phyloP scores from a whole-genome alignment of 2,329 filamentous ascomycete species.

The Trichophyton rubrum region DNA sequence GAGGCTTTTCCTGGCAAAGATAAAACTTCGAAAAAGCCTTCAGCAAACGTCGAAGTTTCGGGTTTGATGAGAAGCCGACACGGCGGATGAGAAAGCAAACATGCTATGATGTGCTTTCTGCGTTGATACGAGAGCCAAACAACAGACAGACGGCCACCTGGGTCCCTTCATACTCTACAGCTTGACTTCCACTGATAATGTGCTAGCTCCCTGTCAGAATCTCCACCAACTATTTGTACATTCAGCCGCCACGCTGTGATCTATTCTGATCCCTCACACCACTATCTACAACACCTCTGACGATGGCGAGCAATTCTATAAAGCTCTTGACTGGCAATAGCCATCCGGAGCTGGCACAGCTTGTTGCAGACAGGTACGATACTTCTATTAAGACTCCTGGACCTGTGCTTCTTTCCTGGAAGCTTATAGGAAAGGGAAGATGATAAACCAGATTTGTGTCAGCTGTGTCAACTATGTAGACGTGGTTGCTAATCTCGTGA shows the following conservation, averaged over 20 bases:
- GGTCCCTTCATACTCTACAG: neutral
- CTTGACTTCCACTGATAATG: neutral
- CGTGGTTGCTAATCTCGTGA: conserved; percentile 9
- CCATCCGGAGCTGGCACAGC: conserved; percentile 57
- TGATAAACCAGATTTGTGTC: neutral
- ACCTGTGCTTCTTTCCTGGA: neutral
- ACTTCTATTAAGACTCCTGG: neutral
- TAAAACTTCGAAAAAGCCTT: conserved; percentile 1
- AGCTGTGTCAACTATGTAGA: neutral
- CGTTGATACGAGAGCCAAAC: neutral
- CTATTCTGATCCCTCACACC: neutral
- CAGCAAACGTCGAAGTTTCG: neutral
- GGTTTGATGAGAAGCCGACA: neutral
- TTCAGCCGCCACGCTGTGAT: neutral
- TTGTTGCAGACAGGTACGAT: conserved; percentile 53
- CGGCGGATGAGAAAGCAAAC: neutral
- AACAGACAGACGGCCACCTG: neutral
- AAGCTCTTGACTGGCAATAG: conserved; percentile 65
- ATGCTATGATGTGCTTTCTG: neutral
- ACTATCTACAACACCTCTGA: neutral
- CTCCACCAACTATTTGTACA: neutral
- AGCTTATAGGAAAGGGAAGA: neutral
- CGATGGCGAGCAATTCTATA: conserved; percentile 62
- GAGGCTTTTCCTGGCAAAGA: neutral
- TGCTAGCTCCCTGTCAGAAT: neutral